Percentiles rank a stretch among this genome's conserved stretches.
Conservation (phyloP, 495 filamentous ascomycete species). For the Cercophora newfieldiana region DNA sequence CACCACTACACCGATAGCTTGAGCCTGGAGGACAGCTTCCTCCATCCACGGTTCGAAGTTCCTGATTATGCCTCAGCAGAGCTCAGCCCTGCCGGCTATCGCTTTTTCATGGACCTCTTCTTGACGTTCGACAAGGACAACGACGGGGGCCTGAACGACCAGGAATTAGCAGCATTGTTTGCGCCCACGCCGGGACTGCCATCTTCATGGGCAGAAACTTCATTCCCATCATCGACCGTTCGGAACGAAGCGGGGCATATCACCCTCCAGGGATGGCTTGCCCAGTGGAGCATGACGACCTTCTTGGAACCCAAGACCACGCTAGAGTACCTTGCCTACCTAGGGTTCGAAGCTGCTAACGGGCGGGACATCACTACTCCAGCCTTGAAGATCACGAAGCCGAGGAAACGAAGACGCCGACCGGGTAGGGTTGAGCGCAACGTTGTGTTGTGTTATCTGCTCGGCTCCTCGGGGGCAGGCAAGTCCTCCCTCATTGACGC, state of each 20-base stretch:
- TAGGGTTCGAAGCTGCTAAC: slow-evolving; percentile 75
- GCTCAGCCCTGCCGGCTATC: slow-evolving; percentile 89
- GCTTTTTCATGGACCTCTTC: slow-evolving; percentile 97
- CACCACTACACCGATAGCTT: slow-evolving; percentile 96
- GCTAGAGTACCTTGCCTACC: slow-evolving; percentile 89
- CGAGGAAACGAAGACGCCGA: slow-evolving; percentile 77
- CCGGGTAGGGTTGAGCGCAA: slow-evolving; percentile 88
- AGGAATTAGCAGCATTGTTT: slow-evolving; percentile 82
- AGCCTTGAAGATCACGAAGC: slow-evolving; percentile 87
- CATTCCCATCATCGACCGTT: slow-evolving; percentile 90
- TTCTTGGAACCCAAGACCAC: slow-evolving; percentile 94
- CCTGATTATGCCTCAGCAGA: slow-evolving; percentile 89
- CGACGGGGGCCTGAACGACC: slow-evolving; percentile 86
- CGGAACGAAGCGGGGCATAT: slow-evolving; percentile 94
- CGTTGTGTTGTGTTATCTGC: slow-evolving; percentile 93
- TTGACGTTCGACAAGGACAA: slow-evolving; percentile 95
- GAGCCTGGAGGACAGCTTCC: slow-evolving; percentile 82
- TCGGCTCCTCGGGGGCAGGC: slow-evolving; percentile 78
- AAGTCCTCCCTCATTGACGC: slow-evolving; percentile 88
- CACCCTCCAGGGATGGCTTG: slow-evolving; percentile 95
- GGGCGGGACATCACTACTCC: slow-evolving; percentile 70
- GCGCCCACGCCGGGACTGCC: slow-evolving; percentile 91
- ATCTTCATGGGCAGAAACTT: slow-evolving; percentile 77
- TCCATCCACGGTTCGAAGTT: slow-evolving; percentile 93
- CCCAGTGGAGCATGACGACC: slow-evolving; percentile 99